A percentile compares a stretch with the other conserved stretches of the same genome.
phyloP scores from a whole-genome alignment of 2,329 filamentous ascomycete species.

The Claviceps monticola region DNA sequence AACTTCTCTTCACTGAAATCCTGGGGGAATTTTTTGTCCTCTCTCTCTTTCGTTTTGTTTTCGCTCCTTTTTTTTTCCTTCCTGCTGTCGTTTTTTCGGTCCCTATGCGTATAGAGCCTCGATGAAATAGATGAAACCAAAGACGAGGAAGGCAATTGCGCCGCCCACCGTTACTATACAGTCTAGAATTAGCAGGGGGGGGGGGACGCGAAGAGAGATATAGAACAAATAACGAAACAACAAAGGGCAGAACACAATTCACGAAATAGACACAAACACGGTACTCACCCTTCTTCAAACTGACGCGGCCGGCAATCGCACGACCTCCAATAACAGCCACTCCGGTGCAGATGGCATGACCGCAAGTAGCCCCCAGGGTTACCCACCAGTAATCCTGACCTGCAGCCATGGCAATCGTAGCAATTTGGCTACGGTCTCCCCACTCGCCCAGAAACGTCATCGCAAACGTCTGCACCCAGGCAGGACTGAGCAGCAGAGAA shows the following conservation, averaged over 20 bases:
- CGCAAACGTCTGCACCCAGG: conserved; percentile 96
- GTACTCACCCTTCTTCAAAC: conserved; percentile 83
- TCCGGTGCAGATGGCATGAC: conserved; percentile 81
- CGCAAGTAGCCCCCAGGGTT: conserved; percentile 71
- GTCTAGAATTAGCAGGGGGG: not conserved
- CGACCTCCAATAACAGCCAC: conserved; percentile 84
- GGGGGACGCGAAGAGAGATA: too few species aligned
- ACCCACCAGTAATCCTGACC: conserved; percentile 99
- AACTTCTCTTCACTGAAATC: too few species aligned
- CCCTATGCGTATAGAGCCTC: conserved; percentile 53
- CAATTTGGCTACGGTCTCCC: conserved; percentile 95
- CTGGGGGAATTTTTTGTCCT: not conserved
- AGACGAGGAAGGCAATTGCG: conserved; percentile 76
- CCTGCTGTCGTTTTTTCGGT: not conserved
- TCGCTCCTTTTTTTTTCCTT: not conserved
- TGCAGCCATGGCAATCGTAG: conserved; percentile 96
- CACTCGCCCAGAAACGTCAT: conserved; percentile 99
- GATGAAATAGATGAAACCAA: conserved; percentile 81
- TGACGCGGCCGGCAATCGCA: conserved; percentile 86
- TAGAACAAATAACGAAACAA: not conserved
- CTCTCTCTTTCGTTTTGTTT: not conserved
- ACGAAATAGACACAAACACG: not conserved
- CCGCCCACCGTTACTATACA: conserved; percentile 75
- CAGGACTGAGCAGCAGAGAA: conserved; percentile 78
- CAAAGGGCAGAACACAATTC: not conserved